A percentile compares a stretch with the other conserved stretches of the same genome.
Evolutionary conservation across 805 yeast genomes (phyloP).

Genomic region (Saccharomycopsis olivae): DNA sequence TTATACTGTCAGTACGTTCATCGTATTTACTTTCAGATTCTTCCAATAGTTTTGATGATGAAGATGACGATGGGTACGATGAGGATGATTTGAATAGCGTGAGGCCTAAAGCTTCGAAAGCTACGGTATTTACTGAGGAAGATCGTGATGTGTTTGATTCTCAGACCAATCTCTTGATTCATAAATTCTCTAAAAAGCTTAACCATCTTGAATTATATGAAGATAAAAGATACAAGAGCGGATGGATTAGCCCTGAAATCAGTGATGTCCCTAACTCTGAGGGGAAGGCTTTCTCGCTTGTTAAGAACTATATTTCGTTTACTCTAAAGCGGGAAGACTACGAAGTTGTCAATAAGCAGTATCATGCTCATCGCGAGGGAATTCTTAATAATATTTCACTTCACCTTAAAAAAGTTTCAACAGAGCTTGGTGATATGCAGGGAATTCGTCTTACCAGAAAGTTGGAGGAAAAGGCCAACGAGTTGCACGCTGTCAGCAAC

Average conservation of each 20-base stretch:
- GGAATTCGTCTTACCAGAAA: conserved; percentile 11
- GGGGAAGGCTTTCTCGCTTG: not conserved
- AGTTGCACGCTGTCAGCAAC: conserved; percentile 7
- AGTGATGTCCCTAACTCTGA: not conserved
- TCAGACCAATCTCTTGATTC: conserved; percentile 9
- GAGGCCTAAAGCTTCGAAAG: not conserved
- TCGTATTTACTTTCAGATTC: conserved; percentile 11
- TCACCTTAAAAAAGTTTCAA: conserved; percentile 8
- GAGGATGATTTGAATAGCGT: conserved; percentile 3
- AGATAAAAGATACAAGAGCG: conserved; percentile 8
- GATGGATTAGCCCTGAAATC: conserved; percentile 13
- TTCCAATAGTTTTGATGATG: conserved; percentile 7
- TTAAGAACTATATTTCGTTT: conserved; percentile 10
- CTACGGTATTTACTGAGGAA: conserved; percentile 12
- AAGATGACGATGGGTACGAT: conserved; percentile 4
- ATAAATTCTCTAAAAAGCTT: conserved; percentile 13
- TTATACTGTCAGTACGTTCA: conserved; percentile 10
- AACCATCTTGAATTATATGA: conserved; percentile 16
- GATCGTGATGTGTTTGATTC: conserved; percentile 17
- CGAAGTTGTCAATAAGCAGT: conserved; percentile 1
- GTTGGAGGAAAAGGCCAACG: conserved; percentile 16
- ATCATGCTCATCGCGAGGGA: conserved; percentile 16
- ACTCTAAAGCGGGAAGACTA: conserved; percentile 12
- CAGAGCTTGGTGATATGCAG: conserved; percentile 15
- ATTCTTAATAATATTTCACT: conserved; percentile 6